Evolutionary conservation across 352 stramenopile species (phyloP).

Genomic region (Phytopythium chamaehyphon): DNA sequence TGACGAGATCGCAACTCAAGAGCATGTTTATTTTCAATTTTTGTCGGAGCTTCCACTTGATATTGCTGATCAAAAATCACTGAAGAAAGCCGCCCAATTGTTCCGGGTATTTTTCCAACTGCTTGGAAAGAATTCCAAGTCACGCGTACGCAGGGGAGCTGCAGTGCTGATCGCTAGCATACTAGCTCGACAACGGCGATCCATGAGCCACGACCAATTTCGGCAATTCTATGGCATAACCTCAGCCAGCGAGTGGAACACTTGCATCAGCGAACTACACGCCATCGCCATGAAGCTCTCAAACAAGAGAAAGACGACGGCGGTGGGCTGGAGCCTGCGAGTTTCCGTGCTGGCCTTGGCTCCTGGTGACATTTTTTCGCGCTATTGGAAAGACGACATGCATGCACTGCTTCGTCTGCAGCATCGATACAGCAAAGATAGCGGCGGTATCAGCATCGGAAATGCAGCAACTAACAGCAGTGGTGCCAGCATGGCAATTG

Average conservation of each 20-base stretch:
- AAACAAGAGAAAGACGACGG: constrained; percentile 24
- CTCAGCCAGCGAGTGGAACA: constrained; percentile 57
- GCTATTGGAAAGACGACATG: constrained; percentile 71
- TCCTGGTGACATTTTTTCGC: constrained; percentile 58
- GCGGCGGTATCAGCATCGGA: constrained; percentile 1
- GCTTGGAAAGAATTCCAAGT: constrained; percentile 49
- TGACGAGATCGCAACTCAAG: not conserved
- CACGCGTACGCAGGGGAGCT: constrained; percentile 30
- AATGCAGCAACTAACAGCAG: constrained; percentile 3
- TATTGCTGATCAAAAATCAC: constrained; percentile 11
- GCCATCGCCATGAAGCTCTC: constrained; percentile 37
- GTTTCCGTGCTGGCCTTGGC: constrained; percentile 39
- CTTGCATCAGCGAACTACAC: constrained; percentile 55
- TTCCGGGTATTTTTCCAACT: constrained; percentile 44
- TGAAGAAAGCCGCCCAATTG: constrained; percentile 36
- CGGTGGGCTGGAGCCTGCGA: constrained; percentile 58
- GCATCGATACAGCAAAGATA: constrained; percentile 67
- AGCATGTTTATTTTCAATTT: constrained; percentile 39
- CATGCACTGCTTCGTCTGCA: constrained; percentile 51
- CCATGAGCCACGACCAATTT: constrained; percentile 15
- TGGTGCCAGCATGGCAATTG: constrained; percentile 4
- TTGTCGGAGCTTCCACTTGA: constrained; percentile 35
- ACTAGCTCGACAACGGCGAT: constrained; percentile 35
- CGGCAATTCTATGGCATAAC: constrained; percentile 15
- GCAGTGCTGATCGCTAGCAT: constrained; percentile 36